These are phyloP conservation scores for Dioszegia hungarica DNA, from an alignment of 768 basidiomycete species.

Conservation along the genomic window DNA sequence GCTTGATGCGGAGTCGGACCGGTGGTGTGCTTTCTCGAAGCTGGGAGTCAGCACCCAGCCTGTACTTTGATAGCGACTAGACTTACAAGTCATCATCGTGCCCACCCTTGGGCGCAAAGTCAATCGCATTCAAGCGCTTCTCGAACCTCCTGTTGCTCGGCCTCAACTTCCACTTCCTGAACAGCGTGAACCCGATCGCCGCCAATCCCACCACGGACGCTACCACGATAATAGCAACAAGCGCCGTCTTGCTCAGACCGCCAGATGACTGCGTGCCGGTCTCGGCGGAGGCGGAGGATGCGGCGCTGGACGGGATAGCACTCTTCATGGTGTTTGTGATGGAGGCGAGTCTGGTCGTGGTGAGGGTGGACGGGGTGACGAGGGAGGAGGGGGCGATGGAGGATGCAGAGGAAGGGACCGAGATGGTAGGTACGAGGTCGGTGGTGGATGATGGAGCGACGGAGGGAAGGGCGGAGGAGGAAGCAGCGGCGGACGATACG, in stretches of 20 bases:
- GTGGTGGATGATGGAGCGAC: neutral
- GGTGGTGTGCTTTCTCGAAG: slow-evolving; percentile 42
- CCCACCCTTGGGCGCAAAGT: slow-evolving; percentile 40
- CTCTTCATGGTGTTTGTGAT: neutral
- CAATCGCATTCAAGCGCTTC: slow-evolving; percentile 41
- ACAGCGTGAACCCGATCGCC: slow-evolving; percentile 35
- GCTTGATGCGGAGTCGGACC: slow-evolving; percentile 33
- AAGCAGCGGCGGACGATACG: slow-evolving; percentile 4
- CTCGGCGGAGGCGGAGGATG: slow-evolving; percentile 15
- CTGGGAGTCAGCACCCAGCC: slow-evolving; percentile 12
- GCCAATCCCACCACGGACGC: slow-evolving; percentile 36
- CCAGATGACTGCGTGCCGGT: slow-evolving; percentile 4
- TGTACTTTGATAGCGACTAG: neutral
- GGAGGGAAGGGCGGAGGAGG: neutral
- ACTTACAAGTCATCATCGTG: slow-evolving; percentile 40
- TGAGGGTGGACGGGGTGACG: neutral
- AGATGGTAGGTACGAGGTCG: neutral
- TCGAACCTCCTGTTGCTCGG: slow-evolving; percentile 43
- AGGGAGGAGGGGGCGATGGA: neutral
- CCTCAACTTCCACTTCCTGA: slow-evolving; percentile 44
- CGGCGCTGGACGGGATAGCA: neutral
- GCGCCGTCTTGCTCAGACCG: slow-evolving; percentile 32
- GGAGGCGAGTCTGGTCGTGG: neutral
- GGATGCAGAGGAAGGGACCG: neutral
- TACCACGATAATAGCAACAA: slow-evolving; percentile 45